phyloP scores from a whole-genome alignment of 139 green algal species.

The Tetradesmus lagerheimii region DNA sequence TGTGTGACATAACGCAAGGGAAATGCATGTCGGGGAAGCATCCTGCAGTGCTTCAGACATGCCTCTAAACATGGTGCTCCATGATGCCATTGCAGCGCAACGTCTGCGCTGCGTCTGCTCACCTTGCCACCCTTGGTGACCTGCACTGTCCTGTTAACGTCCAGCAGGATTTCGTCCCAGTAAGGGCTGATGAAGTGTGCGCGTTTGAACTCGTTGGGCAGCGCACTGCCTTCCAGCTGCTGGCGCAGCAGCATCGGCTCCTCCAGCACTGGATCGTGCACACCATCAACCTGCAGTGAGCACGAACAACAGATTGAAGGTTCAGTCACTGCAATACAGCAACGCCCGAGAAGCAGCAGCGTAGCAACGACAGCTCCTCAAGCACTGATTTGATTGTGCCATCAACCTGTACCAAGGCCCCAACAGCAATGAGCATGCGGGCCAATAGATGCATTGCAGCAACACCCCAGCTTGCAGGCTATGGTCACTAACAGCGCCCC shows the following conservation, averaged over 20 bases:
- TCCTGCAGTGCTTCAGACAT: too few species aligned
- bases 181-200: not conserved
- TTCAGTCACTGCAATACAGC: too few species aligned
- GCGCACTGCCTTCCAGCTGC: constrained; percentile 36
- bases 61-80: not conserved
- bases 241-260: constrained; percentile 26
- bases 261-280: not conserved
- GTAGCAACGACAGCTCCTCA: too few species aligned
- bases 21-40: too few species aligned
- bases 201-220: constrained; percentile 44
- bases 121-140: constrained; percentile 32
- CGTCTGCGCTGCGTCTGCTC: too few species aligned
- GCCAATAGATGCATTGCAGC: too few species aligned
- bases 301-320: not conserved
- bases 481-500: too few species aligned
- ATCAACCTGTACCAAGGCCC: not conserved
- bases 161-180: constrained; percentile 42
- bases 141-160: constrained; percentile 31
- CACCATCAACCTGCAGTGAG: constrained; percentile 30
- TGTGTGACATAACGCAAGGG: too few species aligned
- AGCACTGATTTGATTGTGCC: not conserved
- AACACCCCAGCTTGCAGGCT: too few species aligned
- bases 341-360: too few species aligned
- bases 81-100: too few species aligned
- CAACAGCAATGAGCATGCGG: too few species aligned